These are phyloP conservation scores for Rhypophila decipiens DNA, from an alignment of 495 filamentous ascomycete species.

Conservation along the genomic window DNA sequence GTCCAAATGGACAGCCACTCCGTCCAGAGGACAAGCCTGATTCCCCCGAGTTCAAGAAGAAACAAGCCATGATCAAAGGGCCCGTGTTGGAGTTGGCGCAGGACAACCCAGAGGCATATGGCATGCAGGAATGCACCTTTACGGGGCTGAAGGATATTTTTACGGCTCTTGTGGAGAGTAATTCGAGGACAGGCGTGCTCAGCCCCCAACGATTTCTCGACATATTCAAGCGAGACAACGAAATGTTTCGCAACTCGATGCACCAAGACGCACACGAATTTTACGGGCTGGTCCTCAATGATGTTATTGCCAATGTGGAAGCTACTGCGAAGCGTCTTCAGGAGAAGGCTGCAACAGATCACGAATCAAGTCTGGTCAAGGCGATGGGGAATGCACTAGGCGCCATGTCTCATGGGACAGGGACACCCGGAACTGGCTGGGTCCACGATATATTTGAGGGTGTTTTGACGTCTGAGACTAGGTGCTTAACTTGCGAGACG, in stretches of 20 bases:
- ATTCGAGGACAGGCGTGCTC: constrained; percentile 80
- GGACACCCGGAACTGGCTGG: constrained; percentile 64
- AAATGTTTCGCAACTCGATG: constrained; percentile 95
- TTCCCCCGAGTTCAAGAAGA: constrained; percentile 94
- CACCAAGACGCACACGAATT: constrained; percentile 99
- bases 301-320: constrained; percentile 92
- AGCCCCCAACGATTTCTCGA: constrained; percentile 91
- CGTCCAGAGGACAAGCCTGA: constrained; percentile 68
- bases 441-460: constrained; percentile 98
- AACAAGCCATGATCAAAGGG: constrained; percentile 78
- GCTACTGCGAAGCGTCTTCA: constrained; percentile 58
- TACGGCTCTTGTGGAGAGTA: constrained; percentile 77
- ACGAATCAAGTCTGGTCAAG: constrained; percentile 26
- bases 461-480: constrained; percentile 88
- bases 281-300: constrained; percentile 88
- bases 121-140: constrained; percentile 92
- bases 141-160: constrained; percentile 95
- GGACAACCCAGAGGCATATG: constrained; percentile 70
- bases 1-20: constrained; percentile 28
- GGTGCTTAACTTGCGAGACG: constrained; percentile 94
- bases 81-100: constrained; percentile 77
- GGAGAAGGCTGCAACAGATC: constrained; percentile 38
- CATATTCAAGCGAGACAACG: constrained; percentile 86
- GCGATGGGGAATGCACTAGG: constrained; percentile 38
- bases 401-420: constrained; percentile 34